Conservation (phyloP, 352 stramenopile species). For the Pythium folliculosum region DNA sequence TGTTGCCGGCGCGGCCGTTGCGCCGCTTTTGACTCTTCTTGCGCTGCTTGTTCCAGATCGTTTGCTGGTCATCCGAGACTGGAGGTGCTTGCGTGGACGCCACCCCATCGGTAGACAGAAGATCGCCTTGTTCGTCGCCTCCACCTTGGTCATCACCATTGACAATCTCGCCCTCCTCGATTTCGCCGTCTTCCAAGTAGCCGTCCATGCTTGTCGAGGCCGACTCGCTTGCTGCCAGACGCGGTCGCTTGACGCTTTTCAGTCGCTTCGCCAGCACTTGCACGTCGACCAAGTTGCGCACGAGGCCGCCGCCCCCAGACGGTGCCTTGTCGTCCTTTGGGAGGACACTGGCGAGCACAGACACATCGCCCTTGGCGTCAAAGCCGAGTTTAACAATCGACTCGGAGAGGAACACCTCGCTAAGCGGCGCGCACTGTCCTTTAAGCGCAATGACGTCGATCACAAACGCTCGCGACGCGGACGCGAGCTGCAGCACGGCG, state of each 20-base stretch:
- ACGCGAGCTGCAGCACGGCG: conserved; percentile 71
- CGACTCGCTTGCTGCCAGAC: neutral
- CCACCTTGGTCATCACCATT: neutral
- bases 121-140: neutral
- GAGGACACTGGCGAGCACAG: conserved; percentile 54
- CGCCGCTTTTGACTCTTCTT: conserved; percentile 11
- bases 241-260: neutral
- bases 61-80: no score
- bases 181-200: conserved; percentile 5
- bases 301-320: neutral
- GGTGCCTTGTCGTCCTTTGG: neutral
- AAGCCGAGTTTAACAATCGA: conserved; percentile 74
- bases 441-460: conserved; percentile 62
- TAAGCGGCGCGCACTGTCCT: conserved; percentile 31
- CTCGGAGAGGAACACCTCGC: conserved; percentile 45
- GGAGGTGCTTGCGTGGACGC: neutral
- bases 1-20: conserved; percentile 21
- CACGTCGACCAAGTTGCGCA: conserved; percentile 49
- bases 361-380: conserved; percentile 65
- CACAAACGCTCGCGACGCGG: conserved; percentile 55
- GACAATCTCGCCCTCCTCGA: neutral
- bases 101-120: no score
- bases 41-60: neutral
- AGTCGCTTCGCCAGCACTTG: conserved; percentile 41
- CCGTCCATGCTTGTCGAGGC: neutral